Evolutionary conservation across 179 eudicot genomes (phyloP), one percentile per base, ranked within the genome.

Genomic region (Drosera spatulata): DNA sequence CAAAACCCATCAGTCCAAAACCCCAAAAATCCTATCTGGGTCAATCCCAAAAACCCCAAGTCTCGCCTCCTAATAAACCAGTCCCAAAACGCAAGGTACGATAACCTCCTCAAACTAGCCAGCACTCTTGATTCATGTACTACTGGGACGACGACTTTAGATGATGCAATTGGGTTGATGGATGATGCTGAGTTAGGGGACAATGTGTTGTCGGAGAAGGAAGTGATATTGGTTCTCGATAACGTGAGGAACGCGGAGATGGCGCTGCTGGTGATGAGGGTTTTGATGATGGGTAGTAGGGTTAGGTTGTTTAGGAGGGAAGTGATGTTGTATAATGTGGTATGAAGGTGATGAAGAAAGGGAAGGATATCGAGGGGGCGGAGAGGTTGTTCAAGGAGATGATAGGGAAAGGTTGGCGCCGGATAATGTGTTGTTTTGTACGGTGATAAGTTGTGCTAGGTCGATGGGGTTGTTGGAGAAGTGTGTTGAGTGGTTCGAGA

Each of bases 401-500:
- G 50, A 76, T 33, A 93, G 93, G 22, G 73, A 84, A 71, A 81
- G 71, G 53, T 56, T 93, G 84, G 74, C 58, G 41, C 99, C 99
- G 2, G 93, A 93, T 69, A 89, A 86, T 64, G 76, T 84, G 47
- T 86, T 96, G 0, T 93, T 93, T 60, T 93, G 93, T 9, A 86
- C 99, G 0, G 68, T 93, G 13, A 89, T 93, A 63, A 85, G 90
- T 39, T 93, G 96, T 55, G 85, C 88, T 41, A 78, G 95, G 82
- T 22, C 61, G 61, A 81, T 80, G n/a, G 69, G 68, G 62, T 55
- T 78, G 69, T 89, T 87, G 1, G 58, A 67, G 0, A 82, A 78
- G 61, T 96, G 93, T 7, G 90, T 84, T 9, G 82, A 84, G 57
- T 82, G 88, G 95, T 93, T 82, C 57, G 96, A 89, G 57, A 93